phyloP scores from a whole-genome alignment of 1,139 yeast species.

The Blastobotrys indianensis region DNA sequence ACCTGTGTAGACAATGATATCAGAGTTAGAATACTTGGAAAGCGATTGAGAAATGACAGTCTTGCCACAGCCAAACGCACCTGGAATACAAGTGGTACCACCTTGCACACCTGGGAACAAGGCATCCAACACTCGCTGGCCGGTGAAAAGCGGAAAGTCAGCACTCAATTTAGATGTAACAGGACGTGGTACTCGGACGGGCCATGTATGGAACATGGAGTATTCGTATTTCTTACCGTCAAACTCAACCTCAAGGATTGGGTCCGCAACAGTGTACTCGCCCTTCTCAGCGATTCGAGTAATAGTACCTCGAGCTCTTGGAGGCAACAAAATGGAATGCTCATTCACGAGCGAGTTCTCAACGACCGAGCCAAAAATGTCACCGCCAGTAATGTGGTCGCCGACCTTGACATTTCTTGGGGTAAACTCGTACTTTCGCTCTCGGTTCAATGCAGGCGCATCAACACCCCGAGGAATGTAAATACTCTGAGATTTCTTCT shows the following conservation, averaged over 20 bases:
- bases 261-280: slow-evolving; percentile 82
- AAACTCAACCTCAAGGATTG: slow-evolving; percentile 87
- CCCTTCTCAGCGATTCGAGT: slow-evolving; percentile 86
- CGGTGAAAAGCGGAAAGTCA: slow-evolving; percentile 90
- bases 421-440: slow-evolving; percentile 74
- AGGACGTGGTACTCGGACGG: slow-evolving; percentile 98
- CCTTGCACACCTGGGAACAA: slow-evolving; percentile 99
- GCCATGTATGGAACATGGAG: slow-evolving; percentile 98
- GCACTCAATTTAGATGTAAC: slow-evolving; percentile 91
- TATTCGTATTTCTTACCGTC: slow-evolving; percentile 77
- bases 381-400: slow-evolving; percentile 98
- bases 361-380: slow-evolving; percentile 85
- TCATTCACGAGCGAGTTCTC: slow-evolving; percentile 89
- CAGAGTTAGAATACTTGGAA: slow-evolving; percentile 86
- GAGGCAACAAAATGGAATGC: slow-evolving; percentile 92
- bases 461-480: slow-evolving; percentile 98
- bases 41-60: slow-evolving; percentile 97
- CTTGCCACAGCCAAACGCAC: slow-evolving; percentile 99
- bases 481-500: slow-evolving; percentile 78
- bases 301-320: slow-evolving; percentile 97
- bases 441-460: slow-evolving; percentile 87
- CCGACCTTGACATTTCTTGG: slow-evolving; percentile 81
- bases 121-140: slow-evolving; percentile 97
- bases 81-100: slow-evolving; percentile 99
- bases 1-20: slow-evolving; percentile 11